Evolutionary conservation across 495 filamentous ascomycete genomes (phyloP), one percentile per base, ranked within the genome.

Genomic region (Annulohypoxylon stygium): DNA sequence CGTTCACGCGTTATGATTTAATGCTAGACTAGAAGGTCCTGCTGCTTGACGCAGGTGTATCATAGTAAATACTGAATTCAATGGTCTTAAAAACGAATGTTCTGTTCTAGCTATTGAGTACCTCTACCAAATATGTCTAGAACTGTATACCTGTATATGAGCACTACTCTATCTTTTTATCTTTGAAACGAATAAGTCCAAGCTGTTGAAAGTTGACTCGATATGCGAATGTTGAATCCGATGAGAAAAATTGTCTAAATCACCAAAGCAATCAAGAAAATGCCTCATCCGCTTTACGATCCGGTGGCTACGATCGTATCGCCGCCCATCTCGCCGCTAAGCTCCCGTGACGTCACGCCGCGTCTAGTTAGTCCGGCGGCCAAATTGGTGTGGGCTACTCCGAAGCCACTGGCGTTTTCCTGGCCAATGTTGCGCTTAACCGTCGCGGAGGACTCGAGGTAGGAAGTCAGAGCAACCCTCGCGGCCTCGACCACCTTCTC

Each of bases 321-420:
- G 43, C 85, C 85, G 69, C 84, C 82, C 85, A 86, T 86, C 81
- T 86, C 85, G 43, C 85, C 86, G 69, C 81, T 82, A 77, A 88
- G 51, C 61, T 87, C 84, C 47, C 85, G 71, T 77, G 80, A 84
- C 50, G 84, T 85, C 58, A 80, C 78, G 30, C 84, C 83, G n/a
- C 82, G 76, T 25, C 80, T 75, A 51, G 66, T 71, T 25, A 78
- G 47, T 2, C 78, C 78, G 34, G 69, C 60, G 5, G 53, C 67
- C 7, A 54, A 61, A 20, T 33, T 41, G 18, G 51, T 8, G 16
- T 45, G 20, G 26, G 50, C 34, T 51, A 41, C 64, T 43, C 54
- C 57, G 50, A 43, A 37, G 23, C 25, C 26, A 43, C 26, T 43
- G 48, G 36, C 34, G 39, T 25, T 37, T 43, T n/a, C 36, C 53